A percentile compares a stretch with the other conserved stretches of the same genome.
phyloP scores from a whole-genome alignment of 2,329 filamentous ascomycete genomes.

The Trichoderma oligosporum region DNA sequence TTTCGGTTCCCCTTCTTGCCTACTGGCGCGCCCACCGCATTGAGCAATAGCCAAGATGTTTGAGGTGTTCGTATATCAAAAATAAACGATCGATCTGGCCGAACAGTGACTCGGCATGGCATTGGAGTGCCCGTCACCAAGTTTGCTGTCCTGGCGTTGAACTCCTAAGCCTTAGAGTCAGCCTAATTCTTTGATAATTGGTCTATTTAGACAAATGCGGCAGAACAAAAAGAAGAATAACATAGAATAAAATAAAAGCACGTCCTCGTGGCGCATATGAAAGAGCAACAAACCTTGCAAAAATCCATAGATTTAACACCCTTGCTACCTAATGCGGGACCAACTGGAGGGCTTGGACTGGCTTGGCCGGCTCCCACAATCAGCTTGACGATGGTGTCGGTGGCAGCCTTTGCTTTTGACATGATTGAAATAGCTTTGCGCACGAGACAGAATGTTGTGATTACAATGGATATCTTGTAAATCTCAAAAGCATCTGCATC shows the following conservation, averaged over 20 bases:
- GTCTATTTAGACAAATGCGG: too few species aligned
- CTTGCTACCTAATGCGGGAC: constrained; percentile 92
- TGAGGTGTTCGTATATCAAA: constrained; percentile 93
- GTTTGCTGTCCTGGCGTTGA: constrained; percentile 90
- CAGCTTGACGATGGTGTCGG: constrained; percentile 85
- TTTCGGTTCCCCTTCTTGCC: constrained; percentile 73
- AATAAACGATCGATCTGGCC: constrained; percentile 85
- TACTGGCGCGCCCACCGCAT: constrained; percentile 70
- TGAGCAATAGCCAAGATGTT: constrained; percentile 85
- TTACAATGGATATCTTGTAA: constrained; percentile 17
- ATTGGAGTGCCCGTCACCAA: constrained; percentile 79
- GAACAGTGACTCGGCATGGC: constrained; percentile 85
- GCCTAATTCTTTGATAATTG: not conserved
- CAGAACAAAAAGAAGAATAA: not conserved
- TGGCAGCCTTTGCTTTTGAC: constrained; percentile 48
- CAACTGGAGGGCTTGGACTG: constrained; percentile 89
- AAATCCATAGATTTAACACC: constrained; percentile 99
- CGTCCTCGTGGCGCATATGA: not conserved
- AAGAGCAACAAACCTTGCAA: constrained; percentile 70
- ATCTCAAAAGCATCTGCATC: constrained; percentile 26
- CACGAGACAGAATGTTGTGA: constrained; percentile 17
- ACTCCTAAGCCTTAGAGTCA: constrained; percentile 61
- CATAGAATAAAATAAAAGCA: not conserved
- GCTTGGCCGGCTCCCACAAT: constrained; percentile 96
- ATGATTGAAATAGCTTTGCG: constrained; percentile 36